Evolutionary conservation across 768 basidiomycete genomes (phyloP), one percentile per base, ranked within the genome.

Genomic region (Lactifluus pinguis): DNA sequence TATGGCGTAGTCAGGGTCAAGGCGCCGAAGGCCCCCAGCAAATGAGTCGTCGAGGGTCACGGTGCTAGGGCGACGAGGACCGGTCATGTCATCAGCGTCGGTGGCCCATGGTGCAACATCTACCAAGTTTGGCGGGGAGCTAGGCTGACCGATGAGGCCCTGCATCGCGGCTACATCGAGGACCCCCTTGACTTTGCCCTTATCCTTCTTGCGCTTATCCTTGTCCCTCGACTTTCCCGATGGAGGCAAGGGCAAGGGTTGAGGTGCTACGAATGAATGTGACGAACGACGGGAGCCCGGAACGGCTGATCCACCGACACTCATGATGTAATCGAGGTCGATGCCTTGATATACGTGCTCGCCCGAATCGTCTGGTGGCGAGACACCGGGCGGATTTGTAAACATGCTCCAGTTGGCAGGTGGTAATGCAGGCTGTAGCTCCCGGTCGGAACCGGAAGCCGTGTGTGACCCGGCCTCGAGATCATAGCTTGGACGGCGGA

Each of bases 1-100:
- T 30, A 53, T 49, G 19, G 70, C 69, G 54, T 82, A 83, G n/a
- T 69, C 73, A 19, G 74, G 73, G 52, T 80, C 82, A 45, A 70
- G 25, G 55, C 66, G 67, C 29, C 71, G 71, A 29, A 80, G 59
- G 49, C 76, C 69, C 41, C 61, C 68, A 36, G 65, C 68, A 65
- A 80, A 80, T 7, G 74, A 60, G 61, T 80, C 79, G 49, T 78
- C 78, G 17, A 63, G 58, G 25, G 62, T 63, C 13, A 48, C 49
- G 1, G 53, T 60, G 49, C 62, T 63, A 36, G 62, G 62, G 30
- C 62, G 62, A 29, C 62, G 62, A 54, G 42, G 48, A 14, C 49
- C 59, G 7, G 56, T 11, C 10, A 47, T 9, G 11, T 53, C 55
- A 36, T 49, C 52, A 7, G 9, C 14, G n/a, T 30, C 42, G 14